A percentile compares a stretch with the other conserved stretches of the same genome.
These are phyloP conservation scores for Pseudoturritis turrita DNA, from an alignment of 345 rosid species.

Conservation along the genomic window DNA sequence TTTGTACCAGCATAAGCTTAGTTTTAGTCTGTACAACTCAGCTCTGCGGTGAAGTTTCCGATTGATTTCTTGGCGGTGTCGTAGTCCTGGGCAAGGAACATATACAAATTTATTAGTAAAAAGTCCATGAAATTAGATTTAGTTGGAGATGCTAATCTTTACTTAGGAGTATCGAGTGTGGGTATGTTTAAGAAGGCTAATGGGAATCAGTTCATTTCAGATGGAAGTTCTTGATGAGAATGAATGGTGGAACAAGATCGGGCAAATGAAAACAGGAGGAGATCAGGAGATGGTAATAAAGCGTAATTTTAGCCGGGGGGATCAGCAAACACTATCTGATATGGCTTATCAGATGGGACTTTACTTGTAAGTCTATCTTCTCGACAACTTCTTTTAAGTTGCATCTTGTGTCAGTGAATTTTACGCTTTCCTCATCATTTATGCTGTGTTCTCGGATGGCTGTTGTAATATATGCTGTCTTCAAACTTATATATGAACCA, in stretches of 20 bases:
- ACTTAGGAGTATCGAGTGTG: not conserved
- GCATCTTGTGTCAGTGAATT: not conserved
- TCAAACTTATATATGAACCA: not conserved
- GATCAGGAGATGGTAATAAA: conserved; percentile 77
- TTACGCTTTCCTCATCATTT: not conserved
- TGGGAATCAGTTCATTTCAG: conserved; percentile 28
- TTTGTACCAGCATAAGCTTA: not conserved
- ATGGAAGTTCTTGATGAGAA: conserved; percentile 78
- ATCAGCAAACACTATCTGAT: conserved; percentile 64
- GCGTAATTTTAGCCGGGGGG: conserved; percentile 59
- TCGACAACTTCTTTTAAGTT: not conserved
- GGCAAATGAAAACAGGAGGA: conserved; percentile 55
- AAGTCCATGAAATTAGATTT: not conserved
- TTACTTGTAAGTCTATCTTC: conserved; percentile 65
- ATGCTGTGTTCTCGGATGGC: not conserved
- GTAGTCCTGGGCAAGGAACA: not conserved
- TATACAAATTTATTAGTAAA: not conserved
- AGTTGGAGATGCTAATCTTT: not conserved
- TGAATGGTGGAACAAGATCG: conserved; percentile 87
- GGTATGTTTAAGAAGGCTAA: not conserved
- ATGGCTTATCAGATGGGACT: conserved; percentile 75
- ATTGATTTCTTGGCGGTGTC: not conserved
- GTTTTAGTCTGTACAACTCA: not conserved
- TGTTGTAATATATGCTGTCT: not conserved
- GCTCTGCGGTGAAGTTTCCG: not conserved